phyloP scores from a whole-genome alignment of 1,284 basidiomycete species.

The Apiotrichum siamense region DNA sequence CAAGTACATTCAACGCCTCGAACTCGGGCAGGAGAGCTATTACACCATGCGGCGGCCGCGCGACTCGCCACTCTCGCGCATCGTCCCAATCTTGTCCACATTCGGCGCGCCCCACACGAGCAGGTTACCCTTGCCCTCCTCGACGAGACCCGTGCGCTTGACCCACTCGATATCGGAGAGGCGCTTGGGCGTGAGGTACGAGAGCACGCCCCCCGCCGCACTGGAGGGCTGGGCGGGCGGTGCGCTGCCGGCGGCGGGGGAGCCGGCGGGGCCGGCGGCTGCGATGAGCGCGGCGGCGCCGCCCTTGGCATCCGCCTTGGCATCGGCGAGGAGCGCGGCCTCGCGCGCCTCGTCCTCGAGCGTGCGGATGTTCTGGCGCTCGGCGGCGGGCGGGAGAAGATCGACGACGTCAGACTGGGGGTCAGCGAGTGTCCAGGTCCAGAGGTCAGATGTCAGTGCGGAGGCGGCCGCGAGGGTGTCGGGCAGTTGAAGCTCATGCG shows the following conservation, averaged over 20 bases:
- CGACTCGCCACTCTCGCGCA: constrained; percentile 15
- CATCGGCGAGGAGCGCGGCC: not conserved
- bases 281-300: no score
- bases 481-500: not conserved
- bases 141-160: constrained; percentile 26
- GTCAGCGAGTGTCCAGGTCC: no score
- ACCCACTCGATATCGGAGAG: constrained; percentile 36
- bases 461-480: not conserved
- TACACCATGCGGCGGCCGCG: constrained; percentile 3
- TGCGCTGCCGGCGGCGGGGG: not conserved
- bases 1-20: no score
- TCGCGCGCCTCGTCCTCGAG: constrained; percentile 47
- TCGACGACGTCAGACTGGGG: constrained; percentile 46
- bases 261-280: not conserved
- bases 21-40: no score
- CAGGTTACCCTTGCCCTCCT: constrained; percentile 29
- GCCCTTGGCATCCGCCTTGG: no score
- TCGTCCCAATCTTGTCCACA: constrained; percentile 30
- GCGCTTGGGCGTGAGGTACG: constrained; percentile 22
- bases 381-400: constrained; percentile 41
- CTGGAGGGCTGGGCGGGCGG: not conserved
- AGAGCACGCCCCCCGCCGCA: constrained; percentile 10
- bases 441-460: not conserved
- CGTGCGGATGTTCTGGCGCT: constrained; percentile 35
- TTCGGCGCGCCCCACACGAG: constrained; percentile 38